Conservation (phyloP, 78 protist species). For the Ministeria vibrans region DNA sequence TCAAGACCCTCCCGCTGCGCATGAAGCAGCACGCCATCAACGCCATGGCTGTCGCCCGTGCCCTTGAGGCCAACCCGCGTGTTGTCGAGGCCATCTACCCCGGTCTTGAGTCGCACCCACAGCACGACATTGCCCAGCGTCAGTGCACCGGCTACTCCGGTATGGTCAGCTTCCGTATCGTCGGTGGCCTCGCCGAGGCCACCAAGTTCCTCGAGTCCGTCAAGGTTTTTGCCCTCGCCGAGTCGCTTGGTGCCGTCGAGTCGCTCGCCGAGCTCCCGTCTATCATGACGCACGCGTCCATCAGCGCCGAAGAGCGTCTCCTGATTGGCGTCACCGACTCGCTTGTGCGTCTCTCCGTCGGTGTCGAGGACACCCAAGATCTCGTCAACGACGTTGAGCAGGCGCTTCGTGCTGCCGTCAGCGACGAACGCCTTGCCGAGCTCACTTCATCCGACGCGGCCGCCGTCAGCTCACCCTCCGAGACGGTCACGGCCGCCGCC, state of each 20-base stretch:
- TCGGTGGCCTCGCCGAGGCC: slow-evolving; percentile 21
- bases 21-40: slow-evolving; percentile 18
- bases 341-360: slow-evolving; percentile 55
- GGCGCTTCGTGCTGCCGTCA: slow-evolving; percentile 21
- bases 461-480: neutral
- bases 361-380: slow-evolving; percentile 57
- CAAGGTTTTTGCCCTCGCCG: slow-evolving; percentile 44
- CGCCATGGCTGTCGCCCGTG: slow-evolving; percentile 37
- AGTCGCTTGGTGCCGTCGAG: slow-evolving; percentile 55
- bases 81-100: slow-evolving; percentile 34
- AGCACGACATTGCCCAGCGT: slow-evolving; percentile 35
- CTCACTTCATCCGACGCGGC: neutral
- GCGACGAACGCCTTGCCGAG: neutral
- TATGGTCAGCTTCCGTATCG: slow-evolving; percentile 27
- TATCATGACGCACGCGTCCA: slow-evolving; percentile 57
- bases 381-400: slow-evolving; percentile 37
- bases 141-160: slow-evolving; percentile 32
- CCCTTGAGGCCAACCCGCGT: slow-evolving; percentile 16
- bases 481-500: too few relatives aligned
- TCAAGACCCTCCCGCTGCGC: slow-evolving; percentile 54
- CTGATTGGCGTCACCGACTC: slow-evolving; percentile 25
- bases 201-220: slow-evolving; percentile 15
- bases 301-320: slow-evolving; percentile 44
- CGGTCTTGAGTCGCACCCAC: slow-evolving; percentile 45
- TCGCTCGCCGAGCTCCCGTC: slow-evolving; percentile 28